phyloP scores from a whole-genome alignment of 768 basidiomycete species.

The Russula vinacea region DNA sequence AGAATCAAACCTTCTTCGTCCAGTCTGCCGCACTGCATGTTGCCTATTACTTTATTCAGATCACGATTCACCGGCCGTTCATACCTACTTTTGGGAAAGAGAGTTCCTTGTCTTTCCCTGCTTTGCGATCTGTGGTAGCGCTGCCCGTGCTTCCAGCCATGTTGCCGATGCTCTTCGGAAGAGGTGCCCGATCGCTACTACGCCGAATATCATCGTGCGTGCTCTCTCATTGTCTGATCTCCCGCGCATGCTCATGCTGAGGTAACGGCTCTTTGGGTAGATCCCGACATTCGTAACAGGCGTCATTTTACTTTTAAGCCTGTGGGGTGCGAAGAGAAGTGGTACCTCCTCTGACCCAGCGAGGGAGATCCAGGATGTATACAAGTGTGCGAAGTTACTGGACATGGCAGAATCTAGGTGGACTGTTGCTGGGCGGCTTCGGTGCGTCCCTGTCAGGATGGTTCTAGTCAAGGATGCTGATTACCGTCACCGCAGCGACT shows the following conservation, averaged over 20 bases:
- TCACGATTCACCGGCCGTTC: constrained; percentile 51
- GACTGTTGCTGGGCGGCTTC: constrained; percentile 27
- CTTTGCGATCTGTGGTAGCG: constrained; percentile 55
- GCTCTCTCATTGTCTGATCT: neutral
- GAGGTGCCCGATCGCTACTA: constrained; percentile 29
- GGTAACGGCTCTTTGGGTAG: constrained; percentile 28
- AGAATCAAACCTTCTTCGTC: constrained; percentile 39
- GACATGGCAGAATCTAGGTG: constrained; percentile 27
- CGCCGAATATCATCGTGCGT: constrained; percentile 24
- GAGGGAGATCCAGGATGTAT: constrained; percentile 51
- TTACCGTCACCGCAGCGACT: constrained; percentile 12
- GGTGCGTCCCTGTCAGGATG: constrained; percentile 2
- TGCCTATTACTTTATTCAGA: constrained; percentile 45
- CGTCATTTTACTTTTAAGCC: constrained; percentile 52
- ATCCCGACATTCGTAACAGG: constrained; percentile 45
- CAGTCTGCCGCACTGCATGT: constrained; percentile 42
- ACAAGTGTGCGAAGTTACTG: constrained; percentile 44
- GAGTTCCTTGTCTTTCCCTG: constrained; percentile 41
- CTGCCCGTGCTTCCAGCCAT: constrained; percentile 47
- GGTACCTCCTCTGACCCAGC: constrained; percentile 42
- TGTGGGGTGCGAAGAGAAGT: constrained; percentile 51
- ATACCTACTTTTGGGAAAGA: constrained; percentile 41
- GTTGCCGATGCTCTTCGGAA: constrained; percentile 40
- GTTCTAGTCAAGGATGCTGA: neutral
- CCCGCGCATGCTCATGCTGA: constrained; percentile 12